A percentile compares a stretch with the other conserved stretches of the same genome.
These are phyloP conservation scores for Pseudogymnoascus sp. DNA, from an alignment of 2,329 filamentous ascomycete species.

Conservation along the genomic window DNA sequence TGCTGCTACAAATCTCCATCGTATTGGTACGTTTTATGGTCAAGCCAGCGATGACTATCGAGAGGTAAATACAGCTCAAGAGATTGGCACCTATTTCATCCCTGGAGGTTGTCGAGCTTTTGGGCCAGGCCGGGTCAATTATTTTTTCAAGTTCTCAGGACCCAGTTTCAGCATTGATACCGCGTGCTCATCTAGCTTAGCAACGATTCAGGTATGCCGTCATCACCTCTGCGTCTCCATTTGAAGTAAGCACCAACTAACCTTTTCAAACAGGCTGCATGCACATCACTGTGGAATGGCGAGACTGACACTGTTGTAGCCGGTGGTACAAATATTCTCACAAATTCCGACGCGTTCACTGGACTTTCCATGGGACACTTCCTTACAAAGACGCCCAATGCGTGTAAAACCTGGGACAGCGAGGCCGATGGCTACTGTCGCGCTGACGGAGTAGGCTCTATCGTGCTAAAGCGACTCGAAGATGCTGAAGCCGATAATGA, in stretches of 20 bases:
- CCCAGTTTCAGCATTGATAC: slow-evolving; percentile 35
- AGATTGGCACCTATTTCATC: slow-evolving; percentile 48
- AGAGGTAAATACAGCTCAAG: too few relatives aligned
- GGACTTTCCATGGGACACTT: slow-evolving; percentile 13
- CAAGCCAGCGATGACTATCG: too few relatives aligned
- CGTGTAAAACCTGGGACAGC: slow-evolving; percentile 39
- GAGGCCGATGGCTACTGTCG: slow-evolving; percentile 44
- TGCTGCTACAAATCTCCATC: too few relatives aligned
- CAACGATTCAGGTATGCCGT: slow-evolving; percentile 32
- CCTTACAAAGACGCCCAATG: slow-evolving; percentile 23
- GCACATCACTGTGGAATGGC: background rate
- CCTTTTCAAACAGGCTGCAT: background rate
- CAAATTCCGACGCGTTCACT: slow-evolving; percentile 21
- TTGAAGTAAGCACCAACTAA: too few relatives aligned
- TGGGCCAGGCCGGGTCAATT: slow-evolving; percentile 42
- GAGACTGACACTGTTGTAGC: background rate
- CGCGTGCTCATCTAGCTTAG: slow-evolving; percentile 35
- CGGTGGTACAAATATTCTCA: background rate
- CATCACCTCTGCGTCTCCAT: too few relatives aligned
- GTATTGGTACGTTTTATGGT: too few relatives aligned
- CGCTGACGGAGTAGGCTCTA: slow-evolving; percentile 37
- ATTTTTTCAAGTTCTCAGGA: slow-evolving; percentile 35
- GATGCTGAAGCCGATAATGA: slow-evolving; percentile 41
- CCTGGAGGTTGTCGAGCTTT: slow-evolving; percentile 46
- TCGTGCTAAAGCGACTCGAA: slow-evolving; percentile 40